Conservation (phyloP, 768 basidiomycete genomes). For the Tricholoma matsutake region DNA sequence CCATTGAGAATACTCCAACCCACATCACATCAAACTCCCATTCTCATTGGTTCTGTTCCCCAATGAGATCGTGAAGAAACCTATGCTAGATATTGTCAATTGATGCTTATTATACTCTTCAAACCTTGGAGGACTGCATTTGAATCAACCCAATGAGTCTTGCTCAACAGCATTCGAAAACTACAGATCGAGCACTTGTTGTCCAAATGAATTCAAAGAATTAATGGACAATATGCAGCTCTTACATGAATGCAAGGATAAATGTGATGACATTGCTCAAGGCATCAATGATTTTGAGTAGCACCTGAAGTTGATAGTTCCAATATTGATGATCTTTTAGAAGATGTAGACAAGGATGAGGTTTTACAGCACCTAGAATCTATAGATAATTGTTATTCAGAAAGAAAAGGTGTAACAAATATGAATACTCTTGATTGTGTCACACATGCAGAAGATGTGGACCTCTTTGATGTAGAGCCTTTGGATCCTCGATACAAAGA, state of each 20-base stretch:
- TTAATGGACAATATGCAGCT: conserved; percentile 39
- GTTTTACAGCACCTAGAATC: neutral
- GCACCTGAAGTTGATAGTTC: conserved; percentile 5
- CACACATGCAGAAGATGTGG: neutral
- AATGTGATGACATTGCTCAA: conserved; percentile 9
- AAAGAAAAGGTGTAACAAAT: no score
- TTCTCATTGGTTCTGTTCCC: no score
- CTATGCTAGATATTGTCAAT: no score
- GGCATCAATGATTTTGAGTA: conserved; percentile 29
- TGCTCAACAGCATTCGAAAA: conserved; percentile 31
- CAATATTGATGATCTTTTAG: neutral
- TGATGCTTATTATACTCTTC: no score
- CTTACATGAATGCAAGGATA: conserved; percentile 38
- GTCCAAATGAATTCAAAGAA: neutral
- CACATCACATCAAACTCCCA: no score
- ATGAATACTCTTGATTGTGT: neutral
- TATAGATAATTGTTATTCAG: neutral
- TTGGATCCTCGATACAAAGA: neutral
- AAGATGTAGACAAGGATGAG: neutral
- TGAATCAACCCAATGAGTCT: conserved; percentile 15
- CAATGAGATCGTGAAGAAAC: no score
- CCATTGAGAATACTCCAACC: no score
- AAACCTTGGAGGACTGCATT: conserved; percentile 30
- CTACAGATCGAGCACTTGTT: neutral
- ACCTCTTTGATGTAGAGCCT: neutral